Evolutionary conservation across 495 filamentous ascomycete genomes (phyloP), one percentile per base, ranked within the genome.

Genomic region (Podospora pseudocomata): DNA sequence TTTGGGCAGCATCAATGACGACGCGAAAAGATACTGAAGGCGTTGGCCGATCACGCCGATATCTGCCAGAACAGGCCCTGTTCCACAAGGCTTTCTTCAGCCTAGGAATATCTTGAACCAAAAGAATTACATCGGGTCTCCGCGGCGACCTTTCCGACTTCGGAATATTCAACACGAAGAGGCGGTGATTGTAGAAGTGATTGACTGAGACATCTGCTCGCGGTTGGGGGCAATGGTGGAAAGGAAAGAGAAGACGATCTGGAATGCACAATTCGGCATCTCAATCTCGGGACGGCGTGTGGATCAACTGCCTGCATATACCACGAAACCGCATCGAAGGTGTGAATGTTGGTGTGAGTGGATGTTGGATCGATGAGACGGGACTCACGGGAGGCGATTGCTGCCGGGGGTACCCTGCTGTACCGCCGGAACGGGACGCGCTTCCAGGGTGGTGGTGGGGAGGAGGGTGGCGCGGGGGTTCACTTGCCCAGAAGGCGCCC

Each of bases 1-100:
- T 64, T 70, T 64, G 65, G 68, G 61, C 61, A 67, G n/a, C 65
- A 56, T 64, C 65, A 55, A 65, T 67, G 60, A 70, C 64, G 64
- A 63, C 68, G 64, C 54, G 34, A 63, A 19, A 44, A 56, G 68
- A 66, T 26, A 58, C 23, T n/a, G n/a, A 26, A 58, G 55, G 55
- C 55, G n/a, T 58, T 26, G 55, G 5, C 55, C n/a, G 55, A 58
- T 26, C 23, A 58, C 62, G 27, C 11, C 30, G 20, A 20, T 28
- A 16, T 23, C 18, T 56, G 15, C 54, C 54, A 66, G 60, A 16
- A 16, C 2, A 23, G 26, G 20, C 16, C 20, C 15, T 23, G 64
- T 70, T 23, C 54, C 54, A 61, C 65, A 67, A 44, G 15, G 59
- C 58, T 32, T 58, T 30, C 44, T 13, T 27, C 39, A 49, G 39